phyloP scores from a whole-genome alignment of 768 basidiomycete species.

The Hericium coralloides region DNA sequence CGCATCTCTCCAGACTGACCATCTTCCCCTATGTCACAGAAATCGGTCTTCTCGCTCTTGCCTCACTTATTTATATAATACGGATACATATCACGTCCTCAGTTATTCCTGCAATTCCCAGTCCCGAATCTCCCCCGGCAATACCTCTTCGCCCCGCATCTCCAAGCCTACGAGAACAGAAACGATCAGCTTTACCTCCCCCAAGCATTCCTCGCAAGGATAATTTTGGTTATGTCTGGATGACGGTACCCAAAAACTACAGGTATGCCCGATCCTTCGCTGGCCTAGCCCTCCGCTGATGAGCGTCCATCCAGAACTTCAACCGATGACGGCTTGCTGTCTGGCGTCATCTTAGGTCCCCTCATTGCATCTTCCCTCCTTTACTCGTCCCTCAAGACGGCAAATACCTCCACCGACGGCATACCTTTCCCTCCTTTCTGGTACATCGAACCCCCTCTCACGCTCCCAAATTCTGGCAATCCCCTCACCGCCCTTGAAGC shows the following conservation, averaged over 20 bases:
- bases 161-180: conserved; percentile 31
- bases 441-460: conserved; percentile 68
- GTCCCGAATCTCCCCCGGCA: background rate
- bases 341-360: conserved; percentile 77
- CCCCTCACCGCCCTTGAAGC: conserved; percentile 41
- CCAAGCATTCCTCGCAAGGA: conserved; percentile 28
- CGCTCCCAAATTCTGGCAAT: conserved; percentile 35
- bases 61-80: conserved; percentile 9
- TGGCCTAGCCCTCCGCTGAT: background rate
- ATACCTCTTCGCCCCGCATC: background rate
- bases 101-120: background rate
- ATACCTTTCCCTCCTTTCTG: conserved; percentile 49
- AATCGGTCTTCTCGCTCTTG: conserved; percentile 8
- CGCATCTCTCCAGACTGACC: background rate
- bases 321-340: conserved; percentile 78
- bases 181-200: conserved; percentile 27
- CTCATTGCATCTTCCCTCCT: conserved; percentile 67
- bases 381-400: conserved; percentile 35
- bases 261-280: conserved; percentile 33
- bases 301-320: conserved; percentile 45
- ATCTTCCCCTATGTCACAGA: background rate
- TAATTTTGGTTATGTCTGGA: conserved; percentile 73
- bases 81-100: conserved; percentile 10
- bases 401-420: conserved; percentile 16
- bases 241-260: conserved; percentile 87